These are phyloP conservation scores for Pseudonectria buxi DNA, from an alignment of 2,329 filamentous ascomycete genomes.

Conservation along the genomic window DNA sequence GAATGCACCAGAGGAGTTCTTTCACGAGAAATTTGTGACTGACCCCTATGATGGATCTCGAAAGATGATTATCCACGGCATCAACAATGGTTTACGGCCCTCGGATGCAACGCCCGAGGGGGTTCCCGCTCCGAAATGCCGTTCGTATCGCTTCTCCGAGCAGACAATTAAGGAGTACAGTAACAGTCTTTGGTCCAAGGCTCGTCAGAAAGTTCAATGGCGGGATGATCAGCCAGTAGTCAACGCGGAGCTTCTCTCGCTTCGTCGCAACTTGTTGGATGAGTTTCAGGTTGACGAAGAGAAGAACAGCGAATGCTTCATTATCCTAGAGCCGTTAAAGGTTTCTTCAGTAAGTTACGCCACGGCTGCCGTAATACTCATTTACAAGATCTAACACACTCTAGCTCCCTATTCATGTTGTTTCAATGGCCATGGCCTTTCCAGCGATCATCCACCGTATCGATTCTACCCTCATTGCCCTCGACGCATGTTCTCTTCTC, in stretches of 20 bases:
- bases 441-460: conserved; percentile 80
- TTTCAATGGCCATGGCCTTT: conserved; percentile 66
- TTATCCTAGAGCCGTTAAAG: conserved; percentile 70
- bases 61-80: conserved; percentile 49
- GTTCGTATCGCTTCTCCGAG: conserved; percentile 32
- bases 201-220: conserved; percentile 45
- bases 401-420: conserved; percentile 62
- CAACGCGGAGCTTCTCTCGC: conserved; percentile 63
- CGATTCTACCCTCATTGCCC: conserved; percentile 71
- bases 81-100: conserved; percentile 53
- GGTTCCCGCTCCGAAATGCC: conserved; percentile 41
- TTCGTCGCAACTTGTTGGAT: conserved; percentile 80
- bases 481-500: conserved; percentile 65
- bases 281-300: conserved; percentile 50
- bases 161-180: conserved; percentile 77
- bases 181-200: conserved; percentile 63
- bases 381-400: conserved; percentile 13
- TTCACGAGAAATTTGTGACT: conserved; percentile 45
- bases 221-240: conserved; percentile 73
- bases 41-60: conserved; percentile 58
- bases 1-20: conserved; percentile 41
- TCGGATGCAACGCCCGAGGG: conserved; percentile 57
- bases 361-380: not conserved
- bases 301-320: conserved; percentile 44
- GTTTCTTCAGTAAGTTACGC: conserved; percentile 62